These are phyloP conservation scores for Colletotrichum ledebouriae DNA, from an alignment of 2,329 filamentous ascomycete species.

Conservation along the genomic window DNA sequence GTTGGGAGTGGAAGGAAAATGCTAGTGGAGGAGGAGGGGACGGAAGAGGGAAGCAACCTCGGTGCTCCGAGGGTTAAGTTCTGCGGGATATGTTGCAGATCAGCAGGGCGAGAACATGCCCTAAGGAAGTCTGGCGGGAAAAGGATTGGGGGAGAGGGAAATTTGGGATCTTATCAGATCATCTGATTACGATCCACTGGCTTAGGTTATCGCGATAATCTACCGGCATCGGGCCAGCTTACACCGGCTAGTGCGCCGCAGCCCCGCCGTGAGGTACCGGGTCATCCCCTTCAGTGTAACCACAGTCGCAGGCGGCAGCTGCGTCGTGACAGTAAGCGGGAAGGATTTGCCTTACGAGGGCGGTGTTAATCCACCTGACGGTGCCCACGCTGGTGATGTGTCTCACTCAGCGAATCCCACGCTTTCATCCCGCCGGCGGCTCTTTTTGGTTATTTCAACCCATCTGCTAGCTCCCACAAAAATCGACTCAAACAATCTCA, in stretches of 20 bases:
- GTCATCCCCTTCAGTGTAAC: not conserved
- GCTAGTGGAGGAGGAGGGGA: not conserved
- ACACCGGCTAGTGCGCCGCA: not conserved
- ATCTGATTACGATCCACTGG: constrained; percentile 39
- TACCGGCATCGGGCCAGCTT: constrained; percentile 37
- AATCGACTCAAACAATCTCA: constrained; percentile 9
- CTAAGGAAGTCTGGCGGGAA: not conserved
- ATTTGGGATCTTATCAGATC: constrained; percentile 43
- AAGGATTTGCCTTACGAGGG: constrained; percentile 6
- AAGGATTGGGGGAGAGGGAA: constrained; percentile 25
- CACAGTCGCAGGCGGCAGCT: not conserved
- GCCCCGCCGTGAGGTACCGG: not conserved
- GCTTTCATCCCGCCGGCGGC: constrained; percentile 13
- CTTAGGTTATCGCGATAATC: constrained; percentile 31
- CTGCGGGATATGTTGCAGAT: constrained; percentile 1
- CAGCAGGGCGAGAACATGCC: not conserved
- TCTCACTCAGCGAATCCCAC: constrained; percentile 17
- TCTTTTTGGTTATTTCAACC: not conserved
- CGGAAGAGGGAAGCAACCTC: not conserved
- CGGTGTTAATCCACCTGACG: constrained; percentile 14
- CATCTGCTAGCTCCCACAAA: not conserved
- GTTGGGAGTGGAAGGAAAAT: not conserved
- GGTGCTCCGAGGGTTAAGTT: constrained; percentile 13
- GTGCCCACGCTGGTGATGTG: constrained; percentile 16
- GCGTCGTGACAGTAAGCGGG: not conserved